Percentiles rank a stretch among this genome's conserved stretches.
phyloP scores from a whole-genome alignment of 164 flowering plant genomes.

The Piper betle region DNA sequence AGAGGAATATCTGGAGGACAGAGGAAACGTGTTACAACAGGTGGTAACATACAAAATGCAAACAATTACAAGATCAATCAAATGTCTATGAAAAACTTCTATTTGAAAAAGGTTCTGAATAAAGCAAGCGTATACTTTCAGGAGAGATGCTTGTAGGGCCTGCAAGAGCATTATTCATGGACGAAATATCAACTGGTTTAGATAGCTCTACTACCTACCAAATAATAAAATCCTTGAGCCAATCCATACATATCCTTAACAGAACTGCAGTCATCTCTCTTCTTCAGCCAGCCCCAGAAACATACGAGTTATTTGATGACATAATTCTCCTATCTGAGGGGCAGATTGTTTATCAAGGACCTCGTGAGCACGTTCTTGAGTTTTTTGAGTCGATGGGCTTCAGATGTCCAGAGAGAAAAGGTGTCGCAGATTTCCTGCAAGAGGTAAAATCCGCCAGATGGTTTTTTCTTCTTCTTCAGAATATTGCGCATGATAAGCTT shows the following conservation, averaged over 20 bases:
- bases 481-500: not conserved
- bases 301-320: constrained; percentile 44
- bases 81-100: not conserved
- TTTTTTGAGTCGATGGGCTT: constrained; percentile 45
- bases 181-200: constrained; percentile 47
- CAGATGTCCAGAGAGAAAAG: constrained; percentile 47
- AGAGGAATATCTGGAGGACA: constrained; percentile 48
- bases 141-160: constrained; percentile 57
- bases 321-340: constrained; percentile 44
- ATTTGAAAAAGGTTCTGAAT: too few species aligned
- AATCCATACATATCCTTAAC: constrained; percentile 27
- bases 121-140: not conserved
- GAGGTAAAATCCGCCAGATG: constrained; percentile 18
- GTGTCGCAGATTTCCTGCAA: constrained; percentile 45
- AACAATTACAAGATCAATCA: not conserved
- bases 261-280: constrained; percentile 35
- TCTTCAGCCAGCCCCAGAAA: constrained; percentile 55
- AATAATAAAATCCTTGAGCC: constrained; percentile 35
- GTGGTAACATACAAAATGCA: constrained; percentile 10
- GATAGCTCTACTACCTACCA: constrained; percentile 46
- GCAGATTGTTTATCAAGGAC: constrained; percentile 43
- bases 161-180: constrained; percentile 43
- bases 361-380: constrained; percentile 36
- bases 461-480: not conserved
- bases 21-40: constrained; percentile 36